phyloP scores from a whole-genome alignment of 2,329 filamentous ascomycete species.

The Leptodontidium sp. region DNA sequence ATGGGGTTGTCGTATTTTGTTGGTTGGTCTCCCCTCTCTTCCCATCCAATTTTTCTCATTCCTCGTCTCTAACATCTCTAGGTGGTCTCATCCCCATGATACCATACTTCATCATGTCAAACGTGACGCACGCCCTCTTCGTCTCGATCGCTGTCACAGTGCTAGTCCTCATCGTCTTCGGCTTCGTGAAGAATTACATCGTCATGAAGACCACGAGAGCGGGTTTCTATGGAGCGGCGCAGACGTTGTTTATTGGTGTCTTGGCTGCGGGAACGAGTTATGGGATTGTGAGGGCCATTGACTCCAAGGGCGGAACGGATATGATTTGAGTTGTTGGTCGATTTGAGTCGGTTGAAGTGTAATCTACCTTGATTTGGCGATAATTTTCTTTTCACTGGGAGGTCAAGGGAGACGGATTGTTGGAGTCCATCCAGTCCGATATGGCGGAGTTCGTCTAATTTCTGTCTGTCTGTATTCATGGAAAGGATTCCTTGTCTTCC shows the following conservation, averaged over 20 bases:
- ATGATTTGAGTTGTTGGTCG: not conserved
- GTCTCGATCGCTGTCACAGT: conserved; percentile 61
- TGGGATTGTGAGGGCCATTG: conserved; percentile 65
- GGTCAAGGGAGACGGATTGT: too few species aligned
- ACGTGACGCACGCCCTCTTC: conserved; percentile 53
- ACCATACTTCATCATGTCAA: conserved; percentile 57
- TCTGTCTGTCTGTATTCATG: not conserved
- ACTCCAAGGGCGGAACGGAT: conserved; percentile 42
- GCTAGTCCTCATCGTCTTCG: conserved; percentile 58
- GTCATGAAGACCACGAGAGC: conserved; percentile 56
- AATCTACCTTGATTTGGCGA: too few species aligned
- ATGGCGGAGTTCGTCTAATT: too few species aligned
- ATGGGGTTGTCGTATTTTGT: conserved; percentile 48
- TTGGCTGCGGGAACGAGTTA: conserved; percentile 73
- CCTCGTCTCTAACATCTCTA: conserved; percentile 18
- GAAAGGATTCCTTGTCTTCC: not conserved
- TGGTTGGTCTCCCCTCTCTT: conserved; percentile 33
- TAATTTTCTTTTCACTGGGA: too few species aligned
- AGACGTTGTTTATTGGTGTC: conserved; percentile 71
- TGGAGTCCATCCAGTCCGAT: too few species aligned
- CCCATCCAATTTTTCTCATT: not conserved
- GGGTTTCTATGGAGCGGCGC: conserved; percentile 65
- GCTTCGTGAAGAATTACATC: conserved; percentile 55
- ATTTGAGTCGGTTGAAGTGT: too few species aligned
- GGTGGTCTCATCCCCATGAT: conserved; percentile 57